These are phyloP conservation scores for Crucihimalaya himalaica DNA, from an alignment of 345 rosid species.

Conservation along the genomic window DNA sequence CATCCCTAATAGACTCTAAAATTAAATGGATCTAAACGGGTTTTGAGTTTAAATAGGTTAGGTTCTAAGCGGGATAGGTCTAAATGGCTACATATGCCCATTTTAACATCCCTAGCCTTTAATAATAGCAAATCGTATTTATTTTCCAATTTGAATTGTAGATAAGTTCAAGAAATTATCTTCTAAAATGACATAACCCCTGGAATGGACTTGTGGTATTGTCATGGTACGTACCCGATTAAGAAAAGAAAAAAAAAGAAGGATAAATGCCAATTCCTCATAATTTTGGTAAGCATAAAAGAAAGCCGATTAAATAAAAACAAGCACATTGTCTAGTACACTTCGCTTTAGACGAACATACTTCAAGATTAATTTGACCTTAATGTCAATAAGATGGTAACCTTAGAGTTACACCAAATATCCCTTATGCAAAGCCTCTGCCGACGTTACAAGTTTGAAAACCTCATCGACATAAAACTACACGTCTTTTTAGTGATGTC, in stretches of 20 bases:
- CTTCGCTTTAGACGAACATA: background rate
- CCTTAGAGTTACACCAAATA: conserved; percentile 21
- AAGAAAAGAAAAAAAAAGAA: background rate
- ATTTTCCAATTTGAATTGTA: background rate
- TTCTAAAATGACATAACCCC: background rate
- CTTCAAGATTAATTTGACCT: conserved; percentile 7
- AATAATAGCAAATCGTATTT: too few relatives aligned
- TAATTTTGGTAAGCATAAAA: conserved; percentile 4
- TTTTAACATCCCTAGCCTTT: too few relatives aligned
- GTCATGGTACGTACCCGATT: too few relatives aligned
- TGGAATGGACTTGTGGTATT: conserved; percentile 4
- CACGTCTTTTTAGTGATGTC: conserved; percentile 34
- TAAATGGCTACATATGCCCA: too few relatives aligned
- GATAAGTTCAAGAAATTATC: background rate
- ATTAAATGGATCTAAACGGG: too few relatives aligned
- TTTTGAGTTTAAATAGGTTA: too few relatives aligned
- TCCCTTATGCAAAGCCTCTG: conserved; percentile 19
- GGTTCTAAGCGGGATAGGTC: too few relatives aligned
- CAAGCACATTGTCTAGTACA: background rate
- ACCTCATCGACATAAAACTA: conserved; percentile 12
- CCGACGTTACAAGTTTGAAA: conserved; percentile 22
- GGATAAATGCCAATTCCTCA: background rate
- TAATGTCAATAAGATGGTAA: conserved; percentile 17
- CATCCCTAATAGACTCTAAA: too few relatives aligned
- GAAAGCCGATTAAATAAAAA: background rate